Evolutionary conservation across 208 protist species (phyloP), one percentile per base, ranked within the genome.

Genomic region (Leptomonas pyrrhocoris): DNA sequence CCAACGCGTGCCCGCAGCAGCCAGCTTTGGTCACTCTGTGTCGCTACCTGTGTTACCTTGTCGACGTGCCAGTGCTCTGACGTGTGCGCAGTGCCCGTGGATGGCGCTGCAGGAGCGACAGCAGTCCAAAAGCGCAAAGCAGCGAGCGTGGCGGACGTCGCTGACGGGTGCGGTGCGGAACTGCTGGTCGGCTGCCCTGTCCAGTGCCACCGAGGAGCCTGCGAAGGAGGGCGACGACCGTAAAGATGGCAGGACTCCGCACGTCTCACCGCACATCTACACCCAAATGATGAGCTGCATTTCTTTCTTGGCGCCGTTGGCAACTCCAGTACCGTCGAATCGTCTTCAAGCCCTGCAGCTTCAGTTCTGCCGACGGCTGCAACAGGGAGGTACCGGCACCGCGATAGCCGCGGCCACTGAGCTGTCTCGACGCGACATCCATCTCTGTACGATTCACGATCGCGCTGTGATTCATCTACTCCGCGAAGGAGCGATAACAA

Each of bases 11-110:
- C 23, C 45, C 42, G 19, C 28, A 19, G 1, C 36, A 7, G 31
- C 38, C 2, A 34, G 34, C 34, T 3, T 9, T 38, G 9, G 55
- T 1, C 19, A 16, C 15, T 54, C 48, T 45, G 67, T 54, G 61
- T 21, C 50, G 42, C 63, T 76, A 25, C 70, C 61, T 4, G 27
- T 68, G 7, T 42, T 85, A 18, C 68, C 83, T 13, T 92, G 86
- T 30, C 48, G 55, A 1, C 68, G 75, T 23, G 80, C 81, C 7
- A 71, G 63, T 13, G 34, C 31, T 1, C 62, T 48, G 28, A 71
- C 43, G 8, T 95, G 90, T 53, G 15, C n/a, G 30, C 77, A 79
- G 6, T 94, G 88, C 66, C 90, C 88, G 28, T 95, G 90, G 90
- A 92, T 94, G 84, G 77, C 77, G 46, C 60, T 77, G 12, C 64